These are phyloP conservation scores for Lentinula novae-zelandiae DNA, from an alignment of 1,284 basidiomycete genomes.

Conservation along the genomic window DNA sequence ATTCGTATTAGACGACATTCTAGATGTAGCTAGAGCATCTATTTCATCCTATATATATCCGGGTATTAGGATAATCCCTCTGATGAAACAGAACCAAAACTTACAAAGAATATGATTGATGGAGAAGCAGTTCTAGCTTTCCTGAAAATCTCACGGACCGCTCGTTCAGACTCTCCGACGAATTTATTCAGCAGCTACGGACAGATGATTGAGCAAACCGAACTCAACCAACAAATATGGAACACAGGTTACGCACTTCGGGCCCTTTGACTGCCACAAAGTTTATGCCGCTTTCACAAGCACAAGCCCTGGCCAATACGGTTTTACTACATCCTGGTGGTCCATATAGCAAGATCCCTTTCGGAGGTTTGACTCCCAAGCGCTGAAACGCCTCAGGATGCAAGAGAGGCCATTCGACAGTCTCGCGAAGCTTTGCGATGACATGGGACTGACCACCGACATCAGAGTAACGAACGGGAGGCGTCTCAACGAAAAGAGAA, in stretches of 20 bases:
- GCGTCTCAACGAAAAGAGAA: conserved; percentile 86
- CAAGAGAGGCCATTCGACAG: conserved; percentile 92
- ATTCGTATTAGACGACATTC: conserved; percentile 61
- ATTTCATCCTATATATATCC: conserved; percentile 82
- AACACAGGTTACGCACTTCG: conserved; percentile 52
- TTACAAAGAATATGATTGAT: conserved; percentile 93
- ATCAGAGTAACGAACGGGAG: conserved; percentile 81
- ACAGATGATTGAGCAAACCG: conserved; percentile 8
- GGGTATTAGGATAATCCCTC: not conserved
- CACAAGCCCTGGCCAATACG: conserved; percentile 89
- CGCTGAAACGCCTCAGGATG: conserved; percentile 85
- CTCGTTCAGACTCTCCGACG: conserved; percentile 95
- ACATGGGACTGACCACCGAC: conserved; percentile 84
- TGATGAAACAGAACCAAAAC: conserved; percentile 25
- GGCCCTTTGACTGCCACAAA: conserved; percentile 98
- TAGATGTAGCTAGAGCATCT: conserved; percentile 85
- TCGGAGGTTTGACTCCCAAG: conserved; percentile 85
- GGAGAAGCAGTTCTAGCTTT: conserved; percentile 94
- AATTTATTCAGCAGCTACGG: conserved; percentile 90
- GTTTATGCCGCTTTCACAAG: conserved; percentile 93
- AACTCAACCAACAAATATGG: not conserved
- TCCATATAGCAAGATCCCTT: conserved; percentile 91
- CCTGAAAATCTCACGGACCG: conserved; percentile 91
- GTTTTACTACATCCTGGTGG: conserved; percentile 99
- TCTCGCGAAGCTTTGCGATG: conserved; percentile 82